Percentiles rank a stretch among this genome's conserved stretches.
Evolutionary conservation across 2,329 filamentous ascomycete species (phyloP).

Genomic region (Fusarium secorum): DNA sequence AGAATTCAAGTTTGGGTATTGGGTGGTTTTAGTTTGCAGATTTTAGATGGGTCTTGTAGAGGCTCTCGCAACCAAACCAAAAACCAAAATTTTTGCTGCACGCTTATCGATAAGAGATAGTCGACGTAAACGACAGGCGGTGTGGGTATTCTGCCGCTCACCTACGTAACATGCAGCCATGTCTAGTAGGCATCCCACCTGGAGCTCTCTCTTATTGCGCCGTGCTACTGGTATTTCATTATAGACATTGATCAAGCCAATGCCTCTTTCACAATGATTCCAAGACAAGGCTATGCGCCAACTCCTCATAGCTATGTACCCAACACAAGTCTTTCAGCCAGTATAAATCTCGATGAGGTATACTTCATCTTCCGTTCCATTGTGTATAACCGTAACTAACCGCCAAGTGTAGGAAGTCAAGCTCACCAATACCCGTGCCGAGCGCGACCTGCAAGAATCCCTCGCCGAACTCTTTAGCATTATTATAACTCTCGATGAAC

Average conservation of each 20-base stretch:
- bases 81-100: conserved; percentile 48
- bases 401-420: conserved; percentile 81
- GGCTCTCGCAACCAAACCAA: conserved; percentile 38
- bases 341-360: conserved; percentile 93
- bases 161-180: conserved; percentile 39
- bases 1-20: conserved; percentile 35
- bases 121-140: conserved; percentile 41
- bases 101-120: conserved; percentile 49
- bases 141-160: conserved; percentile 46
- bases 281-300: conserved; percentile 80
- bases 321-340: conserved; percentile 81
- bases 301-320: conserved; percentile 93
- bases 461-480: conserved; percentile 98
- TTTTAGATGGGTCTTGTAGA: conserved; percentile 25
- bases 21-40: conserved; percentile 24
- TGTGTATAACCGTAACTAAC: conserved; percentile 19
- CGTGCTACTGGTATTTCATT: neutral
- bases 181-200: conserved; percentile 37
- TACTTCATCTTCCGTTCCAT: conserved; percentile 11
- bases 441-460: conserved; percentile 94
- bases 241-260: conserved; percentile 24
- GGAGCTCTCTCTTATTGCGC: conserved; percentile 7
- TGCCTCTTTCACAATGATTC: conserved; percentile 57
- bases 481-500: conserved; percentile 90
- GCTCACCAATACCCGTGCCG: conserved; percentile 82